Evolutionary conservation across 2,329 filamentous ascomycete genomes (phyloP).

Genomic region (Sarocladiaceae sp.): DNA sequence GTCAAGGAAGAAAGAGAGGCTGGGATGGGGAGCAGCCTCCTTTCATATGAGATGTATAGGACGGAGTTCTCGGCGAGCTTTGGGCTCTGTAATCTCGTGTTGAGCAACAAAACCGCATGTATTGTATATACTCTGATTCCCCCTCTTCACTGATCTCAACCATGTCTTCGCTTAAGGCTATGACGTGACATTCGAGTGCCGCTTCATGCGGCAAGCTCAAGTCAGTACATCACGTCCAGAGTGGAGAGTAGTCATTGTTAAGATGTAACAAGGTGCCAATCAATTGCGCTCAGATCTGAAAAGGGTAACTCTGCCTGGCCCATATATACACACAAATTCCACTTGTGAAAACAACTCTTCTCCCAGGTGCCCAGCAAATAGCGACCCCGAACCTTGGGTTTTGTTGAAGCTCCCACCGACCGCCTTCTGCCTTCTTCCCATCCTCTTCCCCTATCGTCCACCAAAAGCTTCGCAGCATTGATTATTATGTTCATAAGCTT

Average conservation of each 20-base stretch:
- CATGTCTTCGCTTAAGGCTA: no score
- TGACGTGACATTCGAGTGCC: no score
- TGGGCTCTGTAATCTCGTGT: conserved; percentile 3
- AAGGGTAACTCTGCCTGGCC: neutral
- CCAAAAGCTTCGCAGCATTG: neutral
- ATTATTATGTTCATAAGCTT: neutral
- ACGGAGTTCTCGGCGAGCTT: neutral
- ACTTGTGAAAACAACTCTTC: neutral
- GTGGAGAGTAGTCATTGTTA: no score
- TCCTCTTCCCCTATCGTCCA: neutral
- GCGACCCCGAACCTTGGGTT: no score
- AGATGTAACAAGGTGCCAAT: neutral
- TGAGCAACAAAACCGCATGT: conserved; percentile 2
- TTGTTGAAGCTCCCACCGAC: neutral
- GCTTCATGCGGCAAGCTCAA: no score
- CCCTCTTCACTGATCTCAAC: neutral
- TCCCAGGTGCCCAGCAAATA: neutral
- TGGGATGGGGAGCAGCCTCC: neutral
- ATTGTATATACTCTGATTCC: conserved; percentile 6
- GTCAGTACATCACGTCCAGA: no score
- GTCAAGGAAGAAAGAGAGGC: neutral
- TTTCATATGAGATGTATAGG: neutral
- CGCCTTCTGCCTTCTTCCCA: neutral
- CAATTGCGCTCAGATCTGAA: conserved; percentile 3
- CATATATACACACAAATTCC: conserved; percentile 1